A percentile compares a stretch with the other conserved stretches of the same genome.
Conservation (phyloP, 192 early-diverging fungal genomes). For the Cladochytrium replicatum region DNA sequence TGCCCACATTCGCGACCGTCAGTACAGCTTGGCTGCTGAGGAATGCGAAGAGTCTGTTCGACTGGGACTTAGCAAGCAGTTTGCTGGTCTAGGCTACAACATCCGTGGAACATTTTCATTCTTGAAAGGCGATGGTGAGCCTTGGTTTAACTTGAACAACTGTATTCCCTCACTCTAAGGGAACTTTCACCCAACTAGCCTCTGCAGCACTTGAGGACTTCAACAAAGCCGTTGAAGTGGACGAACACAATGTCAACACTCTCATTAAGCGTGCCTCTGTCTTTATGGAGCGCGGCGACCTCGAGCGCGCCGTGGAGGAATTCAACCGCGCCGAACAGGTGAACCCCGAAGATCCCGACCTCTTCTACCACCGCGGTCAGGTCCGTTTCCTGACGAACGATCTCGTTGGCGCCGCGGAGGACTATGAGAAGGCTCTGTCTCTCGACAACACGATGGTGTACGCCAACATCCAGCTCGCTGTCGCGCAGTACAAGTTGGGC, state of each 20-base stretch:
- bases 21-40: no score
- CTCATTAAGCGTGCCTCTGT: slow-evolving; percentile 85
- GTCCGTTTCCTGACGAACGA: slow-evolving; percentile 79
- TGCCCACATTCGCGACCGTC: no score
- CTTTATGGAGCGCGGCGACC: slow-evolving; percentile 76
- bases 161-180: neutral
- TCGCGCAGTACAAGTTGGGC: slow-evolving; percentile 85
- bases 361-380: slow-evolving; percentile 80
- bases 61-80: no score
- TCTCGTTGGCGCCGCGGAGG: slow-evolving; percentile 65
- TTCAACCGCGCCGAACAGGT: slow-evolving; percentile 63
- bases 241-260: slow-evolving; percentile 70
- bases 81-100: slow-evolving; percentile 75
- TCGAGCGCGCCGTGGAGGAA: slow-evolving; percentile 48
- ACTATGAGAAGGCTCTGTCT: slow-evolving; percentile 70
- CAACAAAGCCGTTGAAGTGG: slow-evolving; percentile 67
- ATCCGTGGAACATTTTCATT: slow-evolving; percentile 82
- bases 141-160: no score
- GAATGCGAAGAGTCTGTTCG: no score
- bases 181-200: neutral
- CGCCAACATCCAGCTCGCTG: slow-evolving; percentile 88
- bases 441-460: slow-evolving; percentile 69
- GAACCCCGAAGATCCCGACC: slow-evolving; percentile 67
- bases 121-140: slow-evolving; percentile 69
- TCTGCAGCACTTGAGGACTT: slow-evolving; percentile 53